Evolutionary conservation across 2,329 filamentous ascomycete species (phyloP), one percentile per base, ranked within the genome.

Genomic region (Monilinia polystroma): DNA sequence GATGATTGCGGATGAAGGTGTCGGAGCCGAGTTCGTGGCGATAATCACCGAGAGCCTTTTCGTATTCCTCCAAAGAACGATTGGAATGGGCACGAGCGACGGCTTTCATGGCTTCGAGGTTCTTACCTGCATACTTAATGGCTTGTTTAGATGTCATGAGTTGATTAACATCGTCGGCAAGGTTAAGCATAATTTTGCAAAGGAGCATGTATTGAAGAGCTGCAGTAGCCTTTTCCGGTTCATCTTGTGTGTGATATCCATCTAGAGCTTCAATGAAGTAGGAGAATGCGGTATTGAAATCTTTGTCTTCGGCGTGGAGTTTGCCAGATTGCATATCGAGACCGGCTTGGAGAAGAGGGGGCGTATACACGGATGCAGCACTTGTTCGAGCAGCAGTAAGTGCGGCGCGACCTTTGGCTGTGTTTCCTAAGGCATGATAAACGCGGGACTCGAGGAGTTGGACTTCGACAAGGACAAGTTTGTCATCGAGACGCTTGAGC

Each of bases 261-360:
- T 99, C 95, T 70, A 99, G 87, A 2, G 96, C 95, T 82, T 99
- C 95, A 79, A 99, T 98, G 80, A 99, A 99, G 84, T 99, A 99
- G 60, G 93, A 97, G 80, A 91, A 99, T 60, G 95, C 92, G 35
- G 95, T 99, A 82, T 96, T 97, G 85, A 99, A 99, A 82, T 99
- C 96, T 81, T 93, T 91, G 78, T 99, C 95, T 81, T 99, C 96
- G 32, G 95, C 95, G 79, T 99, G 96, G 68, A 99, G 87, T 90
- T 98, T 98, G 72, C 95, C 96, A 71, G 92, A 97, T 83, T 99
- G 95, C 95, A 99, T 98, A 77, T 99, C 95, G 72, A 99, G 86
- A 74, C 95, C 93, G 56, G 95, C 95, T 81, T 99, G 96, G 67
- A 99, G 85, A 72, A 96, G 84, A 4, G 96, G 95, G 63, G 95